Conservation (phyloP, 495 filamentous ascomycete genomes). For the Aspergillus sclerotioniger region DNA sequence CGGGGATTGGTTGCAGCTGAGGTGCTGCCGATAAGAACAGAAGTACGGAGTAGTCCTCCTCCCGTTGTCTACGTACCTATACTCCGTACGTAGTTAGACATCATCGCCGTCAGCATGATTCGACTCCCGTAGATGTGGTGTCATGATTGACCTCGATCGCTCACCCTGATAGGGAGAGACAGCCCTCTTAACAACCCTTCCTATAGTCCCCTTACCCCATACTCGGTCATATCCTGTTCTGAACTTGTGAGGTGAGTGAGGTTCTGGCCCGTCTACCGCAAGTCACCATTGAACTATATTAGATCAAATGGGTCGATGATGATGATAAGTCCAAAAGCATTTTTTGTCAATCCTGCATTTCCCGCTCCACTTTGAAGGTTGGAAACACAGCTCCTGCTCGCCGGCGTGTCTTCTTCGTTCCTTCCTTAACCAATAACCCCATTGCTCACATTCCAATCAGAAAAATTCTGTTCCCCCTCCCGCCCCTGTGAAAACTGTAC, state of each 20-base stretch:
- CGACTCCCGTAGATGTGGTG: slow-evolving; percentile 1
- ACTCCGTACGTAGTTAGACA: not conserved
- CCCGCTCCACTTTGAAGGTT: slow-evolving; percentile 19
- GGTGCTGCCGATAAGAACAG: slow-evolving; percentile 22
- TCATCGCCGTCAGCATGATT: not conserved
- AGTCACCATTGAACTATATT: slow-evolving; percentile 16
- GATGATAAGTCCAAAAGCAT: slow-evolving; percentile 15
- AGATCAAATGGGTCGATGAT: slow-evolving; percentile 13
- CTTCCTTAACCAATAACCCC: slow-evolving; percentile 9
- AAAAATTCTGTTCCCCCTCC: slow-evolving; percentile 3
- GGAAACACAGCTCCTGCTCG: slow-evolving; percentile 1
- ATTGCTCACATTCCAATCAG: slow-evolving; percentile 9
- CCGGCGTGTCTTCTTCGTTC: not conserved
- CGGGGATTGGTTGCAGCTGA: slow-evolving; percentile 15
- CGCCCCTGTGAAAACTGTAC: not conserved
- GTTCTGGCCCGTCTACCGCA: slow-evolving; percentile 2
- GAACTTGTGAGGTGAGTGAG: not conserved
- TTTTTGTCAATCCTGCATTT: slow-evolving; percentile 23
- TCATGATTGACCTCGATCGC: not conserved
- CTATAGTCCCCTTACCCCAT: slow-evolving; percentile 6
- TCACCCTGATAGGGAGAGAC: slow-evolving; percentile 1
- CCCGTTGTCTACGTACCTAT: not conserved
- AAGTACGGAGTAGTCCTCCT: slow-evolving; percentile 2
- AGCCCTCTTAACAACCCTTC: not conserved
- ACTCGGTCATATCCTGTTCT: not conserved